Evolutionary conservation across 164 flowering plant genomes (phyloP).

Genomic region (Sedum album): DNA sequence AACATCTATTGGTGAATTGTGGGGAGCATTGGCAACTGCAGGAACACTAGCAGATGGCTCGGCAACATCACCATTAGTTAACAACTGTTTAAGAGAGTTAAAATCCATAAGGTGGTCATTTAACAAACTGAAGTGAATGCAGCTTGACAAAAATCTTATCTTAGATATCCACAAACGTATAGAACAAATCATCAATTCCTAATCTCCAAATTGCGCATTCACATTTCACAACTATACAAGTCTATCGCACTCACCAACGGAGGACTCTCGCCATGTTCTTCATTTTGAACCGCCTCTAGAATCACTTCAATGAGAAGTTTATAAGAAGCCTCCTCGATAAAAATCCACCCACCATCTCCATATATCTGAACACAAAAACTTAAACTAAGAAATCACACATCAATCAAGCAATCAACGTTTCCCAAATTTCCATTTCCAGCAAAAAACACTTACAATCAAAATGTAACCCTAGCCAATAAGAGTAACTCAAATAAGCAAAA

Average conservation of each 20-base stretch:
- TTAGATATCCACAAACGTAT: too few relatives aligned
- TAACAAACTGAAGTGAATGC: too few relatives aligned
- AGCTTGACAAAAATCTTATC: too few relatives aligned
- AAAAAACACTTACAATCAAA: too few relatives aligned
- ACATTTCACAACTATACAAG: too few relatives aligned
- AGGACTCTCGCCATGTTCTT: background rate
- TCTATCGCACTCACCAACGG: background rate
- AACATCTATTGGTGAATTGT: background rate
- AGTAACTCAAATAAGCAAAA: too few relatives aligned
- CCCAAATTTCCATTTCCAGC: background rate
- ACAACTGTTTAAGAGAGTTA: background rate
- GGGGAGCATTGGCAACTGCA: background rate
- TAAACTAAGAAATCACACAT: background rate
- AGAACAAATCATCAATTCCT: background rate
- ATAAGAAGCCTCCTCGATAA: conserved; percentile 7
- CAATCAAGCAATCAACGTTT: background rate
- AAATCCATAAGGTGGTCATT: background rate
- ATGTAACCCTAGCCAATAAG: too few relatives aligned
- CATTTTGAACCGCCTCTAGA: background rate
- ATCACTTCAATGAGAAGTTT: conserved; percentile 5
- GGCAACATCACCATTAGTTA: background rate
- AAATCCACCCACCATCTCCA: conserved; percentile 8
- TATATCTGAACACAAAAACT: background rate
- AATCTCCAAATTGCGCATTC: too few relatives aligned
- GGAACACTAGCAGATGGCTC: background rate